Evolutionary conservation across 495 filamentous ascomycete species (phyloP).

Genomic region (Pyrenopolyporus hunteri): DNA sequence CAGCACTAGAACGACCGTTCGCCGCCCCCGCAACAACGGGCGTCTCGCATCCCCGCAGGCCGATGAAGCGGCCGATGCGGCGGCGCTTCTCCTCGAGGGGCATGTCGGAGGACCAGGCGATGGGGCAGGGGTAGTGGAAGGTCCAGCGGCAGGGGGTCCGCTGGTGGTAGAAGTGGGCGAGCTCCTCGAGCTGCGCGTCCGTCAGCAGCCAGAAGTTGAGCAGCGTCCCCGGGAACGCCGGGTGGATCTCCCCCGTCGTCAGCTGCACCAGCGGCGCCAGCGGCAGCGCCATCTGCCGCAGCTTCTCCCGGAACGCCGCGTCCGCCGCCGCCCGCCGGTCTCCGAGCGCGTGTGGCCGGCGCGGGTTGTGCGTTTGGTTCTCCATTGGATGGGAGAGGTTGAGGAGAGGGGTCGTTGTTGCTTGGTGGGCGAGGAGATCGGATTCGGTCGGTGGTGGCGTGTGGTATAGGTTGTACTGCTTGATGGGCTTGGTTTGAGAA

Average conservation of each 20-base stretch:
- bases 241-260: slow-evolving; percentile 64
- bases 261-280: slow-evolving; percentile 65
- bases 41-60: slow-evolving; percentile 65
- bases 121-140: slow-evolving; percentile 66
- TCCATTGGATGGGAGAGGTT: slow-evolving; percentile 37
- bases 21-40: slow-evolving; percentile 38
- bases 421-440: too few relatives aligned
- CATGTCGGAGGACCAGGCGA: slow-evolving; percentile 46
- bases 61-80: slow-evolving; percentile 70
- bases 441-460: too few relatives aligned
- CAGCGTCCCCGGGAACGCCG: slow-evolving; percentile 68
- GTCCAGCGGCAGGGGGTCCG: slow-evolving; percentile 60
- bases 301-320: slow-evolving; percentile 49
- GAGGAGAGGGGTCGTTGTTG: too few relatives aligned
- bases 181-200: slow-evolving; percentile 67
- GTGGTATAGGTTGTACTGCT: neutral
- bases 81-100: slow-evolving; percentile 64
- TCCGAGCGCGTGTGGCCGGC: slow-evolving; percentile 18
- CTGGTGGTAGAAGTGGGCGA: slow-evolving; percentile 81
- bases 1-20: too few relatives aligned
- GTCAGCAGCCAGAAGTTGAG: slow-evolving; percentile 79
- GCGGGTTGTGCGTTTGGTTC: slow-evolving; percentile 22
- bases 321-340: slow-evolving; percentile 43
- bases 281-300: slow-evolving; percentile 54
- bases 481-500: too few relatives aligned